phyloP scores from a whole-genome alignment of 805 yeast genomes.

The Wickerhamomyces bovis region DNA sequence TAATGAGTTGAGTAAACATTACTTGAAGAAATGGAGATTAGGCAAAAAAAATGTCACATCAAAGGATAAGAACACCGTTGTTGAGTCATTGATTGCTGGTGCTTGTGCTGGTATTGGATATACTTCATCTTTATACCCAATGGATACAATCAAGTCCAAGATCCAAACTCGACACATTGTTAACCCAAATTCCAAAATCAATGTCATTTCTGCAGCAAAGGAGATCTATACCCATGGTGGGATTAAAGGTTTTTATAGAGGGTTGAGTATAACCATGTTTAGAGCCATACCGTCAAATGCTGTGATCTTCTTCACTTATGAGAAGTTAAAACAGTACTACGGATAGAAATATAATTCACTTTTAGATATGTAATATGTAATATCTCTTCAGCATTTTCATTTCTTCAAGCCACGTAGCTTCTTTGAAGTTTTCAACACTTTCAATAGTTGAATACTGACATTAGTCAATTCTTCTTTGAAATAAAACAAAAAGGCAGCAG shows the following conservation, averaged over 20 bases:
- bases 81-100: constrained; percentile 67
- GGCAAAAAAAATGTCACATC: constrained; percentile 18
- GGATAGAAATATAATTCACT: not conserved
- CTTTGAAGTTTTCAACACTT: constrained; percentile 27
- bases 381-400: not conserved
- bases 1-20: constrained; percentile 50
- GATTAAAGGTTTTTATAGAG: constrained; percentile 67
- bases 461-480: constrained; percentile 81
- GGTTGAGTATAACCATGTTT: constrained; percentile 72
- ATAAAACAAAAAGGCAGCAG: constrained; percentile 86
- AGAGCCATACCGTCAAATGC: constrained; percentile 92
- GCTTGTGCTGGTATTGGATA: constrained; percentile 83
- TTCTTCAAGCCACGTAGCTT: constrained; percentile 1
- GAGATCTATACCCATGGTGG: constrained; percentile 50
- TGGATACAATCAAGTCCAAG: constrained; percentile 83
- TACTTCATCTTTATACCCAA: constrained; percentile 77
- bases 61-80: constrained; percentile 29
- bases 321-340: constrained; percentile 41
- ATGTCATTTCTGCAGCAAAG: constrained; percentile 33
- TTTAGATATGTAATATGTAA: not conserved
- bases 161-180: constrained; percentile 59
- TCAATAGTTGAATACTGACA: constrained; percentile 50
- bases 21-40: constrained; percentile 31
- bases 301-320: constrained; percentile 75
- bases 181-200: constrained; percentile 21